Base-by-base conservation (phyloP, 2,329 filamentous ascomycete genomes). In the Eutypa lata region DNA sequence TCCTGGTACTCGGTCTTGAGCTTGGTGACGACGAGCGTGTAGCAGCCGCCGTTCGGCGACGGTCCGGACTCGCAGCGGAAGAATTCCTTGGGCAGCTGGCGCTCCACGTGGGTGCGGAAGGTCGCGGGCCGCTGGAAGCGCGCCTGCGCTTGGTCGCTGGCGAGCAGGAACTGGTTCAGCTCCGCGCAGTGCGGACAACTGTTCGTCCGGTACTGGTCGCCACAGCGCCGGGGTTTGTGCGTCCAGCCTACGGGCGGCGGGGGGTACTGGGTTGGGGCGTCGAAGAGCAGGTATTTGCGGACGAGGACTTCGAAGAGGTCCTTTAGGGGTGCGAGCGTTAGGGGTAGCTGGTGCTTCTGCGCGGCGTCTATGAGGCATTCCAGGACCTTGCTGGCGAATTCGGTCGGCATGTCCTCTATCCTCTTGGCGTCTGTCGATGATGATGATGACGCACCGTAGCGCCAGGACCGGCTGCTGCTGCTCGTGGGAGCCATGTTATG, bases 11-110 rank as follows among this genome's bases (percentile, higher is more conserved):
- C 51, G 2, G 26, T 52, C 7, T 49, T 47, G 3, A 49, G 28
- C 47, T 58, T 58, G 8, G 33, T 53, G 11, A 58, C 44, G 13
- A 52, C 16, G 14, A 58, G 35, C 4, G 1, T 42, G 2, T 48
- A 14, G 13, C 47, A 38, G 2, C 16, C 3, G 6, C 19, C n/a
- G 42, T 10, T 19, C 22, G 21, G 11, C 7, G 22, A 11, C 35
- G 11, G 40, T 3, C 33, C n/a, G 11, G 43, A 49, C 1, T 16
- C 14, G n/a, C 40, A 47, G 6, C 14, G 31, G 47, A 55, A 57
- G 31, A 49, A 19, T 0, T 24, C 3, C 1, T 1, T 2, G 11
- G 52, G 45, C n/a, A 58, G 21, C 26, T 35, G 49, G 0, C 6
- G 1, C 16, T 47, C 11, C 24, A 57, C 14, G 19, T 58, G 57